Conservation (phyloP, 495 filamentous ascomycete genomes). For the Collariella sp. region DNA sequence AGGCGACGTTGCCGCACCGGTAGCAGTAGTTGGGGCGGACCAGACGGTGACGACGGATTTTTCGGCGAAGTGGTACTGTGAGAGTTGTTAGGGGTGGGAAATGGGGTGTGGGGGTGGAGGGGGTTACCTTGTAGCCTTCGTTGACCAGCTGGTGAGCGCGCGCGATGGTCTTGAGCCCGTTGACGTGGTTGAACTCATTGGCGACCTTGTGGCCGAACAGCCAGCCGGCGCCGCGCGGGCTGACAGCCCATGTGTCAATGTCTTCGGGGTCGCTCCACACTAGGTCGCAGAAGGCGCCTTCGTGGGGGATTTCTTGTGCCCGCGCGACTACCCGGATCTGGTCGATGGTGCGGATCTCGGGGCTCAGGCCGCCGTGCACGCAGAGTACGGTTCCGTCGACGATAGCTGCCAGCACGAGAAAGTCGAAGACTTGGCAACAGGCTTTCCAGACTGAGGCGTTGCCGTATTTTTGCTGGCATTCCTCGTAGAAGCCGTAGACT, state of each 20-base stretch:
- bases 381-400: conserved; percentile 95
- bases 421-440: conserved; percentile 98
- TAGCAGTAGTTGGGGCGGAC: conserved; percentile 99
- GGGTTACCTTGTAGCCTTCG: conserved; percentile 81
- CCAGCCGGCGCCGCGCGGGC: conserved; percentile 91
- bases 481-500: conserved; percentile 98
- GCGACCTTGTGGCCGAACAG: conserved; percentile 95
- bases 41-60: conserved; percentile 98
- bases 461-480: conserved; percentile 95
- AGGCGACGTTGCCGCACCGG: conserved; percentile 92
- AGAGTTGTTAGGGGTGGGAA: conserved; percentile 9
- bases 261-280: conserved; percentile 99
- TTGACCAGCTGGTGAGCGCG: conserved; percentile 96
- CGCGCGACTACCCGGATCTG: conserved; percentile 95
- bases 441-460: conserved; percentile 99
- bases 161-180: conserved; percentile 87
- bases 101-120: not conserved
- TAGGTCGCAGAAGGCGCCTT: conserved; percentile 95
- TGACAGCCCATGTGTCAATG: conserved; percentile 96
- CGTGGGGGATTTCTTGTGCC: conserved; percentile 95
- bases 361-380: conserved; percentile 93
- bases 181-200: conserved; percentile 98
- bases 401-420: conserved; percentile 90
- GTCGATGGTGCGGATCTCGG: conserved; percentile 92
- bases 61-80: conserved; percentile 81